Conservation (phyloP, 768 basidiomycete genomes). For the Lentinula sp. region DNA sequence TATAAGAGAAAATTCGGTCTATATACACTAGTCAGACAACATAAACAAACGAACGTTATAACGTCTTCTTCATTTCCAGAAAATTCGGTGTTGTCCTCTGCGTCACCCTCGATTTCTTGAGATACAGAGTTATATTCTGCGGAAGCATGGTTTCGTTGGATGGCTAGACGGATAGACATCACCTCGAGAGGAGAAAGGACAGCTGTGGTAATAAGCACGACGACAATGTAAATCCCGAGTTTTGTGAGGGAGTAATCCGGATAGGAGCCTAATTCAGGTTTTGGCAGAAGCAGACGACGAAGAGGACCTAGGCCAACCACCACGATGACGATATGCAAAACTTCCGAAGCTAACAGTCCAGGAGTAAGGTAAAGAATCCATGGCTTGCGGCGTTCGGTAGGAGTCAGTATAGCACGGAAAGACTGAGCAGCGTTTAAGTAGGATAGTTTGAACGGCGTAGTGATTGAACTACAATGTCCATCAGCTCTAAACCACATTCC, state of each 20-base stretch:
- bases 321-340: slow-evolving; percentile 38
- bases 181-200: slow-evolving; percentile 77
- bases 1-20: slow-evolving; percentile 19
- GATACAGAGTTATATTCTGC: slow-evolving; percentile 68
- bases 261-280: slow-evolving; percentile 22
- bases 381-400: slow-evolving; percentile 71
- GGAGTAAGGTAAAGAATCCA: slow-evolving; percentile 83
- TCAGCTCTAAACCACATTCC: neutral
- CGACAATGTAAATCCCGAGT: slow-evolving; percentile 47
- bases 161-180: slow-evolving; percentile 69
- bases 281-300: slow-evolving; percentile 39
- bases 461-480: slow-evolving; percentile 54
- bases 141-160: slow-evolving; percentile 80
- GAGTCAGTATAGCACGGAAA: slow-evolving; percentile 68
- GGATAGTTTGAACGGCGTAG: slow-evolving; percentile 73
- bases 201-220: slow-evolving; percentile 49
- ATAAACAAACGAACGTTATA: slow-evolving; percentile 53
- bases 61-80: slow-evolving; percentile 75
- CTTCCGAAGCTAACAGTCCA: slow-evolving; percentile 58
- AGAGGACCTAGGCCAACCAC: slow-evolving; percentile 42
- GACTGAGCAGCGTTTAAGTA: slow-evolving; percentile 53
- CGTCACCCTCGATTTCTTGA: slow-evolving; percentile 67
- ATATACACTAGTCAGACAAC: neutral
- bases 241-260: slow-evolving; percentile 43
- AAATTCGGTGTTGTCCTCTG: slow-evolving; percentile 55